Evolutionary conservation across 2,329 filamentous ascomycete species (phyloP).

Genomic region (Fusarium sterilihyphosum): DNA sequence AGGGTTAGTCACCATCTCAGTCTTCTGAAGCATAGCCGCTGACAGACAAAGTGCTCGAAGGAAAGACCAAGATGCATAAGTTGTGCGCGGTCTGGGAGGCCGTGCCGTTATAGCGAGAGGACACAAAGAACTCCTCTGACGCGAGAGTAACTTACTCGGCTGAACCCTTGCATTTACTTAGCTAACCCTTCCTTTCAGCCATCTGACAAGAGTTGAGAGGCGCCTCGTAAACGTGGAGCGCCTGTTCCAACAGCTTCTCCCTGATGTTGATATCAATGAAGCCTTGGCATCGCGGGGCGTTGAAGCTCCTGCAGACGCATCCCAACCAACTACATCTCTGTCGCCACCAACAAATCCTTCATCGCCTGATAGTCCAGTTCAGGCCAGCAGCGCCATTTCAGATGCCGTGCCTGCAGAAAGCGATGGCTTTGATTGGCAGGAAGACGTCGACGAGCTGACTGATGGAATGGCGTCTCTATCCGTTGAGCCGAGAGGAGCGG

Average conservation of each 20-base stretch:
- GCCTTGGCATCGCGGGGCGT: fast-evolving
- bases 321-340: not conserved
- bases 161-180: fast-evolving
- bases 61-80: not conserved
- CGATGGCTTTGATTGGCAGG: not conserved
- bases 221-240: not conserved
- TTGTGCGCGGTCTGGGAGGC: not conserved
- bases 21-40: not conserved
- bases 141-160: fast-evolving
- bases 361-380: not conserved
- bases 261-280: not conserved
- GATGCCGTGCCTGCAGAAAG: not conserved
- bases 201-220: not conserved
- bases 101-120: not conserved
- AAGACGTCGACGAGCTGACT: not conserved
- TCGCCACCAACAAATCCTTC: not conserved
- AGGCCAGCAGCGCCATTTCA: not conserved
- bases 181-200: not conserved
- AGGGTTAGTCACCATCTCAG: not conserved
- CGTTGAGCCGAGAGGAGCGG: not conserved
- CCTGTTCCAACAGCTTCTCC: not conserved
- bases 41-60: not conserved
- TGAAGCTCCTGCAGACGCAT: not conserved
- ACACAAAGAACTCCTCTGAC: not conserved
- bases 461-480: not conserved